These are phyloP conservation scores for Ganoderma multipileum DNA, from an alignment of 1,284 basidiomycete species.

Conservation along the genomic window DNA sequence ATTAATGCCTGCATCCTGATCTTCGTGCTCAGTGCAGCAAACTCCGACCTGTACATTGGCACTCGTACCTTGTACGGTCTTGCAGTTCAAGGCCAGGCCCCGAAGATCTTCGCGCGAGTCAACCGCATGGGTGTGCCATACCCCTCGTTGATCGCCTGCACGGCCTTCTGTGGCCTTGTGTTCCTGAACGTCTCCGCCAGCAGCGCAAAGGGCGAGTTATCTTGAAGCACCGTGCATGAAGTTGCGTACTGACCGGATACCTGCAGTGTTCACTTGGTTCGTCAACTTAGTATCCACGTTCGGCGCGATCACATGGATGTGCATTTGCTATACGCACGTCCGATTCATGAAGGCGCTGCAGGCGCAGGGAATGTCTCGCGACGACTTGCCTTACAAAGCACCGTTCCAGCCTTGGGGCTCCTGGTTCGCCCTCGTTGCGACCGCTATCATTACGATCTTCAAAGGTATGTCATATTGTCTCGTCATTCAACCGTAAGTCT, in stretches of 20 bases:
- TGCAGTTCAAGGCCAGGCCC: slow-evolving; percentile 72
- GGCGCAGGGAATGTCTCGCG: slow-evolving; percentile 68
- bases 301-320: slow-evolving; percentile 79
- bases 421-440: slow-evolving; percentile 66
- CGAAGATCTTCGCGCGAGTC: slow-evolving; percentile 60
- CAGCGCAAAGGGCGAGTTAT: slow-evolving; percentile 53
- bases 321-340: slow-evolving; percentile 62
- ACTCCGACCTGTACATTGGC: slow-evolving; percentile 71
- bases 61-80: slow-evolving; percentile 73
- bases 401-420: slow-evolving; percentile 70
- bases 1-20: slow-evolving; percentile 81
- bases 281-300: slow-evolving; percentile 66
- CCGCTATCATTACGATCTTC: slow-evolving; percentile 70
- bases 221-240: neutral
- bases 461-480: slow-evolving; percentile 45
- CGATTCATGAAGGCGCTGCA: slow-evolving; percentile 76
- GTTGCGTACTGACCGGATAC: slow-evolving; percentile 26
- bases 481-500: neutral
- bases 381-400: slow-evolving; percentile 72
- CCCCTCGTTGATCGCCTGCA: slow-evolving; percentile 56
- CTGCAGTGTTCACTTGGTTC: slow-evolving; percentile 73
- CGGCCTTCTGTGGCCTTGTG: slow-evolving; percentile 61
- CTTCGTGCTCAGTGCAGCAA: slow-evolving; percentile 76
- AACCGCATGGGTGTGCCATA: slow-evolving; percentile 49
- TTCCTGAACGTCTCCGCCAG: slow-evolving; percentile 67